Base-by-base conservation (phyloP, 225 moss, liverwort and hornwort genomes). In the Antitrichia curtipendula region DNA sequence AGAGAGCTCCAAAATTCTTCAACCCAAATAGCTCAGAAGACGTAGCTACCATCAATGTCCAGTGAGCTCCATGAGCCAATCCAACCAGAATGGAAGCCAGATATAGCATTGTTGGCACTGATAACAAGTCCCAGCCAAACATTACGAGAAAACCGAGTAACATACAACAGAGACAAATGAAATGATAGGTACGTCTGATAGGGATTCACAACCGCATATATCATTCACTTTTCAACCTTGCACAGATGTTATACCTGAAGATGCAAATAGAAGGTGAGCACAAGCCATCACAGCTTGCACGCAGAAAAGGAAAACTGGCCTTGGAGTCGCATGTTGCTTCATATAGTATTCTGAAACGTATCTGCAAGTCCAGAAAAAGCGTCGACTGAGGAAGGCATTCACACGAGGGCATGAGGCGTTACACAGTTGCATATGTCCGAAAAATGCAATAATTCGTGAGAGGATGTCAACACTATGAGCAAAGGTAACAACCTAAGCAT, bases 1-100 rank as follows among this genome's bases (percentile, higher is more conserved):
- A 98, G 32, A 98, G 95, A 77, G 98, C 95, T 86, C 98, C 98
- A 87, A 98, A 98, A 85, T 96, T 92, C 78, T 93, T 93, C 85
- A 98, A 81, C 75, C 98, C 98, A 89, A 96, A 98, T 70, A 98
- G 86, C 86, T 98, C 98, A 34, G 98, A 98, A 74, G 98, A 95
- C 25, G 96, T 98, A 59, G 98, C 98, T 57, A 98, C 98, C 98
- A 98, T 98, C 80, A 98, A 92, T 72, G 98, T 98, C 98, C 98
- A 98, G 89, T 98, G 98, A 86, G 98, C 96, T 90, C 98, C 98
- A 89, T 98, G 98, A 86, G 98, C 98, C 81, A 98, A 92, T 73
- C 98, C 98, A 76, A 98, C 98, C 89, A 98, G 89, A 88, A 98
- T 94, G 78, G 98, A 98, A 43, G 96, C 98, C 68, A 95, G 88